Percentiles rank a stretch among this genome's conserved stretches.
Conservation (phyloP, 2,329 filamentous ascomycete species). For the Hypoxylon sp. region DNA sequence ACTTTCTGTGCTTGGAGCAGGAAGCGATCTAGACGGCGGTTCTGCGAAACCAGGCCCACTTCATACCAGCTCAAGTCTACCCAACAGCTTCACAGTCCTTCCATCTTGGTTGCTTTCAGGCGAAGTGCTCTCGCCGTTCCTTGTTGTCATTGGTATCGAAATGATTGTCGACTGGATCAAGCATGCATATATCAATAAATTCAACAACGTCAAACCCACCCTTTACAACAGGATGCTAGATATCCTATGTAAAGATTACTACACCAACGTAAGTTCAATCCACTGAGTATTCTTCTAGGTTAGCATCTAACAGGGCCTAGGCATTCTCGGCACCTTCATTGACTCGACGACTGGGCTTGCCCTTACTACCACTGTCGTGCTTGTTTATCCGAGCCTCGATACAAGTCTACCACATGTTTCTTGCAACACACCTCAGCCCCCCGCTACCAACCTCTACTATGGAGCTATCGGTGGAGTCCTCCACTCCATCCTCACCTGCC, state of each 20-base stretch:
- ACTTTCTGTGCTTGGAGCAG: slow-evolving; percentile 69
- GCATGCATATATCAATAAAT: slow-evolving; percentile 97
- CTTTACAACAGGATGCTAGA: slow-evolving; percentile 93
- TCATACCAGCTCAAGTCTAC: slow-evolving; percentile 78
- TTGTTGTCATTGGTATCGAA: slow-evolving; percentile 93
- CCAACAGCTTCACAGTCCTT: slow-evolving; percentile 88
- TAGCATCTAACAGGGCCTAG: slow-evolving; percentile 50
- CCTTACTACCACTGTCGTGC: slow-evolving; percentile 90
- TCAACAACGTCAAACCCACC: slow-evolving; percentile 93
- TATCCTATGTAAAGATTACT: slow-evolving; percentile 96
- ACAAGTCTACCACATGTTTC: slow-evolving; percentile 98
- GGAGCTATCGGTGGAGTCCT: slow-evolving; percentile 69
- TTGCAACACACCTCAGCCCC: slow-evolving; percentile 83
- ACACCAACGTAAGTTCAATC: slow-evolving; percentile 75
- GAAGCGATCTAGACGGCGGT: slow-evolving; percentile 55
- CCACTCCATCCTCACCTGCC: slow-evolving; percentile 72
- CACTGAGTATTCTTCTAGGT: neutral
- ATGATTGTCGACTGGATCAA: slow-evolving; percentile 98
- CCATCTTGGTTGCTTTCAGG: slow-evolving; percentile 80
- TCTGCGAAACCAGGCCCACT: slow-evolving; percentile 66
- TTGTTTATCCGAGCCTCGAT: slow-evolving; percentile 94
- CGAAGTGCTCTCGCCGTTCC: slow-evolving; percentile 89
- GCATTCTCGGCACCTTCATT: slow-evolving; percentile 92
- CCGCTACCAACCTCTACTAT: slow-evolving; percentile 74
- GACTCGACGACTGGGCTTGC: slow-evolving; percentile 87